Base-by-base conservation (phyloP, 2,329 filamentous ascomycete genomes). In the Cadophora malorum region DNA sequence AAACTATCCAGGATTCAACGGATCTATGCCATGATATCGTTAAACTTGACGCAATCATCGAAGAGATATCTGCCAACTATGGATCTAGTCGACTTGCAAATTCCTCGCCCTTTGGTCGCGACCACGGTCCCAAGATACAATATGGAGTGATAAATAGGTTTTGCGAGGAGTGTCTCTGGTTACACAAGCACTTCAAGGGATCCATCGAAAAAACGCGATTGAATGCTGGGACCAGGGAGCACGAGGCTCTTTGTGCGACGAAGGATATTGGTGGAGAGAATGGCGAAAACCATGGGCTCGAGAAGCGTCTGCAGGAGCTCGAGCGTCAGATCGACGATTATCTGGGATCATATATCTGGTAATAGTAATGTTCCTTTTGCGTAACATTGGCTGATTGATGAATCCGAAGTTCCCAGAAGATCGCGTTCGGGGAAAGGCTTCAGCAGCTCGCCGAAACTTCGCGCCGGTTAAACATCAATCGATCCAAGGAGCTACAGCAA, bases 371-470 rank as follows among this genome's bases (percentile, higher is more conserved):
- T 0, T 2, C 4, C 16, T 28, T 6, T 7, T 28, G 23, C 16
- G 23, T 4, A 16, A 1, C 23, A 53, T 14, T 28, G 28, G 50
- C 50, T 53, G 23, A 53, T 53, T 53, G 50, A 53, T 31, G 8
- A 38, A 10, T 38, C 35, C 12, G 12, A 53, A 53, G 50, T 16
- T 53, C 50, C 23, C 50, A 53, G 50, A 53, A 28, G 23, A 21
- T 28, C 12, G 9, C 23, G 50, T 28, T 12, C 23, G 50, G 16
- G 25, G 16, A 53, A 28, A 28, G 50, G 50, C 10, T 53, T 10
- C 23, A 53, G 12, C 10, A 53, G 50, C 50, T 53, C 50, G 50
- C 50, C 50, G 50, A 53, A 53, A 28, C 21, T 14, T 53, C 50
- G 23, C 50, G 50, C 50, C 50, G 50, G 28, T 23, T 53, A 9